Conservation (phyloP, 1,139 yeast genomes). For the Hemisphaericaspora xylanilytica region DNA sequence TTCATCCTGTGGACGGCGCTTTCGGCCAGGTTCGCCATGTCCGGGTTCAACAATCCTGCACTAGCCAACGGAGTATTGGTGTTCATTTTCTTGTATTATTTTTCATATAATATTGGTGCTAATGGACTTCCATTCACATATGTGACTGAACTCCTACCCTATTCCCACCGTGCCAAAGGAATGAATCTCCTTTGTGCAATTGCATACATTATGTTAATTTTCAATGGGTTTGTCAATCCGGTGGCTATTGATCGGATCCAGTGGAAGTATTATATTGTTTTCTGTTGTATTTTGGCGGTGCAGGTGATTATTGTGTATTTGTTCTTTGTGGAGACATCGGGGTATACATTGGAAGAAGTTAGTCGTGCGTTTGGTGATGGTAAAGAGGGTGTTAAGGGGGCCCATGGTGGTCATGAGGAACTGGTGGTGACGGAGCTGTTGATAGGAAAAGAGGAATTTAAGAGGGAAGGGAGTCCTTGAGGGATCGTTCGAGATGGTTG, state of each 20-base stretch:
- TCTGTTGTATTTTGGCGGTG: constrained; percentile 37
- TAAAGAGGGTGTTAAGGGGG: too few relatives aligned
- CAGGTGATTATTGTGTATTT: constrained; percentile 38
- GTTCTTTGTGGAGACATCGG: constrained; percentile 51
- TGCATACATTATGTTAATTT: constrained; percentile 22
- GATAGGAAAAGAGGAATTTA: too few relatives aligned
- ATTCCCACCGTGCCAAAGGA: constrained; percentile 45
- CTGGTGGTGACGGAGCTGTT: too few relatives aligned
- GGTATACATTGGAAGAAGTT: constrained; percentile 54
- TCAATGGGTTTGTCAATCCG: constrained; percentile 51
- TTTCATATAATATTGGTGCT: constrained; percentile 37
- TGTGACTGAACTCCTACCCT: constrained; percentile 44
- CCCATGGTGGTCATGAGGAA: too few relatives aligned
- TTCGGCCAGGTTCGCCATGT: constrained; percentile 38
- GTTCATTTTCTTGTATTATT: constrained; percentile 42
- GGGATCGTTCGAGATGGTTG: too few relatives aligned
- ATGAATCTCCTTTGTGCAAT: constrained; percentile 30
- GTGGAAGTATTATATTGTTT: constrained; percentile 62
- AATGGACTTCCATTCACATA: constrained; percentile 41
- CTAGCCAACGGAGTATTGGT: constrained; percentile 45
- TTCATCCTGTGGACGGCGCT: constrained; percentile 39
- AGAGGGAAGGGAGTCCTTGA: too few relatives aligned
- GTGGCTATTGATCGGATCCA: constrained; percentile 57
- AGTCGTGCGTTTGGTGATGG: constrained; percentile 47
- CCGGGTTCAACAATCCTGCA: constrained; percentile 29